Base-by-base conservation (phyloP, 208 protist genomes). In the Leishmania lainsoni region DNA sequence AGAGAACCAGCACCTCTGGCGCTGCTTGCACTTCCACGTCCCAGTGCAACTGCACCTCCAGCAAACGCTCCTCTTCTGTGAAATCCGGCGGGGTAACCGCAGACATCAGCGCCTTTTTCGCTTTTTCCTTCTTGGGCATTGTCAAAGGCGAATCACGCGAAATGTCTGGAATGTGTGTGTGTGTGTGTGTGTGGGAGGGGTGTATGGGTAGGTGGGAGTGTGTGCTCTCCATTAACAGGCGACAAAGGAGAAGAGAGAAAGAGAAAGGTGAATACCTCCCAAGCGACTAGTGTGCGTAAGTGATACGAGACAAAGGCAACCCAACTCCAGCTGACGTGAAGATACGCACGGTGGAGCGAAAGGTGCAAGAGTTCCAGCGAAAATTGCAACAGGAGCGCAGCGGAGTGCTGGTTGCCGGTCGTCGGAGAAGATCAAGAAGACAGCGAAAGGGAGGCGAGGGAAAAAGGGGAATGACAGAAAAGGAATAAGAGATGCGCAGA, bases 41-140 rank as follows among this genome's bases (percentile, higher is more conserved):
- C n/a, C 48, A 72, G 8, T 45, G 49, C 6, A 82, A 56, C n/a
- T 77, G 79, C 65, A 87, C 81, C 56, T 81, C 78, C 52, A 91
- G 68, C 32, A 73, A 78, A 1, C 73, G 54, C 74, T 79, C 69
- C 22, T 84, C 79, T 8, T 81, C 74, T 1, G 82, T 78, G 63
- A 81, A 72, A 20, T 58, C 69, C 12, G 82, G 71, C 59, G 61
- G 4, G 22, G 51, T 39, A 32, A 76, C 49, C 48, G 61, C 48
- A 51, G 77, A 32, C 26, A 54, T 22, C 61, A 63, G 71, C 63
- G 49, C n/a, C 48, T 80, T 86, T 63, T 81, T 85, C 39, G 81
- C 81, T 42, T 85, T 86, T 61, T 80, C 82, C 22, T 63, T 65
- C 42, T 86, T 86, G 42, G 82, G 49, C 82, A 86, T 86, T 45